Conservation (phyloP, 805 yeast species). For the Saccharomycopsis fermentans region DNA sequence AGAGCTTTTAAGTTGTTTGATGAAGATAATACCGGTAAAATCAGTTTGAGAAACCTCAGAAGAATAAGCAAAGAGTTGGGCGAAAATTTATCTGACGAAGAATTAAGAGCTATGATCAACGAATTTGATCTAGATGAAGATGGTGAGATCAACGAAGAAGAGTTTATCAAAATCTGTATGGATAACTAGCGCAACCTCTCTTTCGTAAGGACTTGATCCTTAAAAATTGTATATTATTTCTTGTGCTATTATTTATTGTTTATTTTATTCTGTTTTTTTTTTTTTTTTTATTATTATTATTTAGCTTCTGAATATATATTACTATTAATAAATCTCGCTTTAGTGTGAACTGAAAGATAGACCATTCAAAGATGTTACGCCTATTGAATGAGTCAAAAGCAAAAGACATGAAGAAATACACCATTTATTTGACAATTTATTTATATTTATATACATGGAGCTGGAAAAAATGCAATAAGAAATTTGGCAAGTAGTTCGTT, state of each 20-base stretch:
- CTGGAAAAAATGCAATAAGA: not conserved
- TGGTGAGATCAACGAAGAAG: conserved; percentile 88
- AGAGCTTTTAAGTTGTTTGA: conserved; percentile 87
- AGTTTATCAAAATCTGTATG: conserved; percentile 80
- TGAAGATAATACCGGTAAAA: conserved; percentile 79
- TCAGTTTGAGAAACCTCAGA: conserved; percentile 69
- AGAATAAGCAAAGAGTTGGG: conserved; percentile 89
- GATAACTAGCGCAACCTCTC: conserved; percentile 34
- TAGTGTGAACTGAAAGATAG: no score
- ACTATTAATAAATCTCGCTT: no score
- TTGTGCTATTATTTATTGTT: not conserved
- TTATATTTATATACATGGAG: not conserved
- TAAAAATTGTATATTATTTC: not conserved
- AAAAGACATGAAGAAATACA: no score
- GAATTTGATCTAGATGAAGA: conserved; percentile 95
- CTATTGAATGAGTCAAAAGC: no score
- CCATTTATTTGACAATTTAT: no score
- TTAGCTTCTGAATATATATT: not conserved
- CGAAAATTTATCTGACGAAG: conserved; percentile 86
- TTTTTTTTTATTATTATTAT: not conserved
- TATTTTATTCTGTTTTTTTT: not conserved
- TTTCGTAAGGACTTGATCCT: not conserved
- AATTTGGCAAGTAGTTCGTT: not conserved
- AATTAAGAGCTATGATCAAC: conserved; percentile 91
- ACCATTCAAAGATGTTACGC: no score